Percentiles rank a stretch among this genome's conserved stretches.
Conservation (phyloP, 2,329 filamentous ascomycete species). For the Emericellopsis atlantica region DNA sequence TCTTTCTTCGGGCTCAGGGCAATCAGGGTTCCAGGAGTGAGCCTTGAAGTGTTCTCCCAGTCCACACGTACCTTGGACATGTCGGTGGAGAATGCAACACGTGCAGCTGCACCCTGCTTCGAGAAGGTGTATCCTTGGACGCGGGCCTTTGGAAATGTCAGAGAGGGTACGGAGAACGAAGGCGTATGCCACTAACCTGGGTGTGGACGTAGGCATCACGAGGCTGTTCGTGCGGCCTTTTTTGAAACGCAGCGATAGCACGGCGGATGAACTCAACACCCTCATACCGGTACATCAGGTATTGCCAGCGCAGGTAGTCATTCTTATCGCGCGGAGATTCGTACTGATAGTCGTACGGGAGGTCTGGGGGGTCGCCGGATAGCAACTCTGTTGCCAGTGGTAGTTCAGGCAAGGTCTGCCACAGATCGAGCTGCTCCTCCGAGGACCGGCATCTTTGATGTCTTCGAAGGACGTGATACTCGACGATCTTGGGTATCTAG, state of each 20-base stretch:
- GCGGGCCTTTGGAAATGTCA: slow-evolving; percentile 37
- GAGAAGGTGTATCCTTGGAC: slow-evolving; percentile 54
- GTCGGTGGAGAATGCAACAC: slow-evolving; percentile 58
- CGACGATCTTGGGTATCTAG: too few relatives aligned
- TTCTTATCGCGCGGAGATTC: background rate
- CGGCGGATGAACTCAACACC: slow-evolving; percentile 55
- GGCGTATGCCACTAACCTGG: slow-evolving; percentile 32
- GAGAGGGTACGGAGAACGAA: background rate
- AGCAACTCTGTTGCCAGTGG: too few relatives aligned
- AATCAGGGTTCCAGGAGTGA: slow-evolving; percentile 39
- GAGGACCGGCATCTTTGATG: too few relatives aligned
- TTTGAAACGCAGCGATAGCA: slow-evolving; percentile 45
- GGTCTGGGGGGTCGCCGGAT: too few relatives aligned
- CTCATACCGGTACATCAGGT: slow-evolving; percentile 65
- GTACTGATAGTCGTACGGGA: too few relatives aligned
- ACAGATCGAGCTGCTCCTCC: too few relatives aligned
- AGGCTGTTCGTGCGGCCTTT: slow-evolving; percentile 10
- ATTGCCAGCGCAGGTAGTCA: slow-evolving; percentile 61
- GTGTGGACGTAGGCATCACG: slow-evolving; percentile 54
- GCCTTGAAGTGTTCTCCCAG: slow-evolving; percentile 41
- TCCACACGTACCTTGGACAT: slow-evolving; percentile 53
- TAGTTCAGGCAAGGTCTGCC: too few relatives aligned
- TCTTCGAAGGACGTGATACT: too few relatives aligned
- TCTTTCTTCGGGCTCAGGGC: slow-evolving; percentile 41
- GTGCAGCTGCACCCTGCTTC: slow-evolving; percentile 47